These are phyloP conservation scores for Candida broadrunensis DNA, from an alignment of 805 yeast genomes.

Conservation along the genomic window DNA sequence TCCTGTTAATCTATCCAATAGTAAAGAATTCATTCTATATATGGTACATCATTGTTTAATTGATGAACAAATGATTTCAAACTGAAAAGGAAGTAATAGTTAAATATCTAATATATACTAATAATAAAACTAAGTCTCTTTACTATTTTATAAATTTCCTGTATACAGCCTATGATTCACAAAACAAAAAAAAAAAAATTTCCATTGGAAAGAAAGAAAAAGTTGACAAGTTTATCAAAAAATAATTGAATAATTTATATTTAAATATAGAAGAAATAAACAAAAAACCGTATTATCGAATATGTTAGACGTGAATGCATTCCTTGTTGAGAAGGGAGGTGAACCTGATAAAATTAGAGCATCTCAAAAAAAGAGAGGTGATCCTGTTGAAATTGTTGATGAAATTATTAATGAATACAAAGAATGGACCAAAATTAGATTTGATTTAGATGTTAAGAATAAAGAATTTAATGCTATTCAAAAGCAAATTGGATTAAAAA, in stretches of 20 bases:
- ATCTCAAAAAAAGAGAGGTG: conserved; percentile 94
- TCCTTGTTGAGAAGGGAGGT: conserved; percentile 96
- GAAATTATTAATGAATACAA: conserved; percentile 90
- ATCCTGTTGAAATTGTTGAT: conserved; percentile 89
- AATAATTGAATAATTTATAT: no score
- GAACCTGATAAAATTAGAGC: conserved; percentile 83
- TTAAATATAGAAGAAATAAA: no score
- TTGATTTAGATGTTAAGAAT: conserved; percentile 86
- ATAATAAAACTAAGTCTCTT: no score
- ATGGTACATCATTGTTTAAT: no score
- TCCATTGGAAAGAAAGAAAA: neutral
- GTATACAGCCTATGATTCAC: neutral
- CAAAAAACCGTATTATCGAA: no score
- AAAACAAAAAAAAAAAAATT: neutral
- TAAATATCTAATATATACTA: no score
- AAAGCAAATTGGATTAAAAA: conserved; percentile 88
- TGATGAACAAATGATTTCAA: no score
- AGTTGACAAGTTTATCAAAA: conserved; percentile 8
- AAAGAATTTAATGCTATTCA: conserved; percentile 85
- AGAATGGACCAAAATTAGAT: conserved; percentile 80
- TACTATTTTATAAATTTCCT: neutral
- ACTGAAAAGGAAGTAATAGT: no score
- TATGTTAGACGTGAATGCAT: conserved; percentile 91
- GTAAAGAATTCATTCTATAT: conserved; percentile 40
- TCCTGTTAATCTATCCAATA: conserved; percentile 31